phyloP scores from a whole-genome alignment of 1,284 basidiomycete genomes.

The Trichosporon sp. region DNA sequence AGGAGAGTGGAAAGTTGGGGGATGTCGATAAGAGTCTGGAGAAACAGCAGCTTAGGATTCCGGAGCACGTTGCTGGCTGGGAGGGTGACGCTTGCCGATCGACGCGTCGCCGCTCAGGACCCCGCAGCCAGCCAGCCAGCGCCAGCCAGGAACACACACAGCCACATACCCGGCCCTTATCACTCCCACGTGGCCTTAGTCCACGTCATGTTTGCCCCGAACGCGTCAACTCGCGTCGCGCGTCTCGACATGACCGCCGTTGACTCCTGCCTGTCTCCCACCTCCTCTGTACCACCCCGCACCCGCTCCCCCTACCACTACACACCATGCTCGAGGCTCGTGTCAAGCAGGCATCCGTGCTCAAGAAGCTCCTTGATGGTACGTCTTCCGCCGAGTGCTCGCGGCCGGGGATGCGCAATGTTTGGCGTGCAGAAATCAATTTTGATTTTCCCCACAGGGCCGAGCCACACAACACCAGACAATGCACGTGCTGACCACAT shows the following conservation, averaged over 20 bases:
- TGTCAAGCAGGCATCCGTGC: constrained; percentile 70
- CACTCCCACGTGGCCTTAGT: constrained; percentile 1
- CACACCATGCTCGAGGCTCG: constrained; percentile 80
- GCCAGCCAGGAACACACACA: not conserved
- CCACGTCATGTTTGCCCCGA: not conserved
- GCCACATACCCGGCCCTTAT: not conserved
- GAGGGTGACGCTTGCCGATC: not conserved
- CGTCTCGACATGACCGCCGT: constrained; percentile 1
- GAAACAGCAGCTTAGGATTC: not conserved
- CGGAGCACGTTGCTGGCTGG: not conserved
- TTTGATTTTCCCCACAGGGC: not conserved
- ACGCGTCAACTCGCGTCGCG: constrained; percentile 17
- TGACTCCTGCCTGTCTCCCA: not conserved
- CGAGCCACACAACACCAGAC: not conserved
- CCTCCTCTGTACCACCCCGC: not conserved
- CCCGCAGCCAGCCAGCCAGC: not conserved
- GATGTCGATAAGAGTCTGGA: not conserved
- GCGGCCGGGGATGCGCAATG: not conserved
- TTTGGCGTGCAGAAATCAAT: not conserved
- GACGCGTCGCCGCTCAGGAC: constrained; percentile 1
- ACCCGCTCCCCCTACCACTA: not conserved
- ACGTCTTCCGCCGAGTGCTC: constrained; percentile 31
- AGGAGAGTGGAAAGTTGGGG: not conserved
- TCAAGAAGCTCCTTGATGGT: constrained; percentile 87
- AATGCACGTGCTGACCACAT: not conserved